Conservation (phyloP, 768 basidiomycete species). For the Collybia mongolica region DNA sequence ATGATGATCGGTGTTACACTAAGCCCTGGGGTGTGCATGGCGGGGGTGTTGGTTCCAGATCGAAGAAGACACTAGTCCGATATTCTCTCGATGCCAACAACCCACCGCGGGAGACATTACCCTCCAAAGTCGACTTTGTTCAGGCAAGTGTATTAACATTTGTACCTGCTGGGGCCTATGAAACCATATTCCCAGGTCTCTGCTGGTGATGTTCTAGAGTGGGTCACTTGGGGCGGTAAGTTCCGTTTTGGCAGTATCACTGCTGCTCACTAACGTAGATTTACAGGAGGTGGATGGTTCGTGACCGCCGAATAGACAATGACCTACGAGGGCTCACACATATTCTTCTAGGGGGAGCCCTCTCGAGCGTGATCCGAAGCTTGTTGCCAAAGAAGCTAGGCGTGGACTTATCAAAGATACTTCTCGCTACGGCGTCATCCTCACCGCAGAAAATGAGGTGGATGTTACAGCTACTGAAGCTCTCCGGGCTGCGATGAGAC, state of each 20-base stretch:
- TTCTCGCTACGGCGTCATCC: conserved; percentile 22
- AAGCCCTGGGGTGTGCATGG: conserved; percentile 34
- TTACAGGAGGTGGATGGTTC: too few relatives aligned
- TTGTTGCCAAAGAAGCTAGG: conserved; percentile 24
- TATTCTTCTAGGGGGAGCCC: conserved; percentile 15
- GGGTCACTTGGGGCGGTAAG: conserved; percentile 29
- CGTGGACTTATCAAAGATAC: conserved; percentile 21
- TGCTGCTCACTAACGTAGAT: too few relatives aligned
- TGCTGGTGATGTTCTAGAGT: conserved; percentile 24
- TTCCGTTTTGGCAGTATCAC: background rate
- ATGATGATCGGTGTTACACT: conserved; percentile 30
- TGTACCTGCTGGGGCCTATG: background rate
- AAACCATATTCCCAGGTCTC: conserved; percentile 3
- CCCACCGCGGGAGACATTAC: conserved; percentile 17
- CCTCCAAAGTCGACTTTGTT: conserved; percentile 26
- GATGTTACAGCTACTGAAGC: conserved; percentile 16
- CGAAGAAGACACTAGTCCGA: conserved; percentile 22
- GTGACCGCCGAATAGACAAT: too few relatives aligned
- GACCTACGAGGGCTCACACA: background rate
- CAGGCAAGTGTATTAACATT: conserved; percentile 7
- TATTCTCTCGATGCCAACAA: conserved; percentile 16
- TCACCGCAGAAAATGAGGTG: conserved; percentile 16
- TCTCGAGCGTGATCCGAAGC: conserved; percentile 21
- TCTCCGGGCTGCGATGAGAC: conserved; percentile 16
- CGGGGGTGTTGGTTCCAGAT: conserved; percentile 23